Evolutionary conservation across 2,329 filamentous ascomycete genomes (phyloP), one percentile per base, ranked within the genome.

Genomic region (Penicillium sp.): DNA sequence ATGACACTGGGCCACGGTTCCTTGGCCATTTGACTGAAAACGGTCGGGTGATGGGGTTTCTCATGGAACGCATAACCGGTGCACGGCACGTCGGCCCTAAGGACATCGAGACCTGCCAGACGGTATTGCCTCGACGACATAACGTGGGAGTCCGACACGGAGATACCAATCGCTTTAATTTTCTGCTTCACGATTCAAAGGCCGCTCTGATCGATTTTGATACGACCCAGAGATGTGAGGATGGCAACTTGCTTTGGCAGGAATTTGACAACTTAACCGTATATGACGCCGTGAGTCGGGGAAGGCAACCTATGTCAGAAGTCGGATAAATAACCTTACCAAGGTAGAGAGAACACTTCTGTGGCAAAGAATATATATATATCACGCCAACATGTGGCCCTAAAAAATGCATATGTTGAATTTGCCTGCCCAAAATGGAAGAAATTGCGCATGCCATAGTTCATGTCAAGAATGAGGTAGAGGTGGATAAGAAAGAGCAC

Each of bases 41-140:
- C 3, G 63, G 58, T 2, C 51, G 67, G 23, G 60, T 67, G 10
- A 69, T 71, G 33, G 65, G 68, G 5, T 68, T 73, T 41, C 29
- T 70, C 7, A 51, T 68, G 36, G 63, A 67, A 46, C 41, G 44
- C 4, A 50, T 62, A 6, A 28, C 29, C 0, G 17, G 50, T 53
- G 54, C 50, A 18, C 47, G 53, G 8, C 54, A 61, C 31, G 58
- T 56, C 8, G 43, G 45, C 3, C 16, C 35, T 31, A 7, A 49
- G 16, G 58, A 62, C 39, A 4, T 60, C 36, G 30, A 30, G 9
- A 4, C 27, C 9, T 62, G 59, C 33, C 23, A 31, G 33, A 14
- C 55, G 34, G 39, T 36, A 7, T 39, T 60, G 21, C 42, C 42
- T 25, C 51, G 48, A 27, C 35, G 62, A 13, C 56, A 62, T 45